A percentile compares a stretch with the other conserved stretches of the same genome.
These are phyloP conservation scores for Amyloporia xantha DNA, from an alignment of 768 basidiomycete genomes.

Conservation along the genomic window DNA sequence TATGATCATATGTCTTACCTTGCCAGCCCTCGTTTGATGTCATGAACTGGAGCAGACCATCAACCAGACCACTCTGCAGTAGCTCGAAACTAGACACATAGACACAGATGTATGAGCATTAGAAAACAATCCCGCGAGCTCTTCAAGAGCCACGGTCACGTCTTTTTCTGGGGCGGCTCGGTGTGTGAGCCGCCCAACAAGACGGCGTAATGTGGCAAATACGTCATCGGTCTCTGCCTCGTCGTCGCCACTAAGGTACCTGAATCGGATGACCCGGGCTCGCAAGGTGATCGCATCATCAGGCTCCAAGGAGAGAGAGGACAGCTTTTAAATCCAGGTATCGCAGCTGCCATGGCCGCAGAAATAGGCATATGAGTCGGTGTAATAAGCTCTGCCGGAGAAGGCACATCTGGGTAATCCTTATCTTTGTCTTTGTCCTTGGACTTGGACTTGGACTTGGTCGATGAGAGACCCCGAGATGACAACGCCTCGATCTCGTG, in stretches of 20 bases:
- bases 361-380: constrained; percentile 30
- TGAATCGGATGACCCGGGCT: constrained; percentile 85
- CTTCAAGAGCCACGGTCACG: constrained; percentile 52
- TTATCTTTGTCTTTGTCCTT: constrained; percentile 31
- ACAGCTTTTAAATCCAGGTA: constrained; percentile 65
- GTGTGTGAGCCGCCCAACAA: constrained; percentile 60
- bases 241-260: constrained; percentile 57
- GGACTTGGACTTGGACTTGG: constrained; percentile 44
- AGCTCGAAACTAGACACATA: constrained; percentile 98
- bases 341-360: constrained; percentile 34
- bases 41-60: constrained; percentile 76
- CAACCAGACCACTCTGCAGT: constrained; percentile 88
- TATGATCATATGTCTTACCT: constrained; percentile 40
- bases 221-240: constrained; percentile 53
- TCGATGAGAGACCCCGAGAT: constrained; percentile 48
- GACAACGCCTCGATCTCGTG: constrained; percentile 86
- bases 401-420: constrained; percentile 30
- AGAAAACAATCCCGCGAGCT: constrained; percentile 77
- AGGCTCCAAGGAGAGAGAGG: constrained; percentile 66
- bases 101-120: constrained; percentile 69
- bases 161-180: constrained; percentile 57
- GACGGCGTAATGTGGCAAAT: constrained; percentile 51
- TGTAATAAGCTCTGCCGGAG: constrained; percentile 32
- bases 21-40: constrained; percentile 52
- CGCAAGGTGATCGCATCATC: constrained; percentile 90